Percentiles rank a stretch among this genome's conserved stretches.
These are phyloP conservation scores for Pyracantha coccinea DNA, from an alignment of 331 rosid species.

Conservation along the genomic window DNA sequence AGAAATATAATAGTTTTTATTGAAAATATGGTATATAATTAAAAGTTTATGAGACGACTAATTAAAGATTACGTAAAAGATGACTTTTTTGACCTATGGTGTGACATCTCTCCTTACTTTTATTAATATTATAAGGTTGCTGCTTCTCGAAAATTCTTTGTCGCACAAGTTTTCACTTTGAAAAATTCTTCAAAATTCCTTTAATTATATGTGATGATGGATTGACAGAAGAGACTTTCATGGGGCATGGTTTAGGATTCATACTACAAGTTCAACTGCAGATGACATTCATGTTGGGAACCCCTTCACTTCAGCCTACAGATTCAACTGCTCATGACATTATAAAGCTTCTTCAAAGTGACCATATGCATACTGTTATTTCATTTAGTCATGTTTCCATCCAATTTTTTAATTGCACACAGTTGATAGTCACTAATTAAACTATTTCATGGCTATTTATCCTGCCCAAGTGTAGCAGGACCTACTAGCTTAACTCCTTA, in stretches of 20 bases:
- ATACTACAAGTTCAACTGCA: conserved; percentile 14
- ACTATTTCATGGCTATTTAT: conserved; percentile 2
- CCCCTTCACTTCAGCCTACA: not conserved
- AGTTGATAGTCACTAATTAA: not conserved
- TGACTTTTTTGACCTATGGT: not conserved
- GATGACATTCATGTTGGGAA: conserved; percentile 11
- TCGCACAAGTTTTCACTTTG: not conserved
- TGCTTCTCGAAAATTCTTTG: not conserved
- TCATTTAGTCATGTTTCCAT: not conserved
- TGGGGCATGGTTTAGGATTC: conserved; percentile 2
- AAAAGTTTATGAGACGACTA: not conserved
- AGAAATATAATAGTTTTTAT: not conserved
- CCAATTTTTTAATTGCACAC: not conserved
- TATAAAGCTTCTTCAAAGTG: not conserved
- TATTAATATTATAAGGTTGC: not conserved
- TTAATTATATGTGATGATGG: not conserved
- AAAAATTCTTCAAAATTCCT: not conserved
- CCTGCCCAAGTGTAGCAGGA: not conserved
- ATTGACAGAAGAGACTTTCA: conserved; percentile 1
- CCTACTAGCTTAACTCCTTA: no score
- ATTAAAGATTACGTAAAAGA: not conserved
- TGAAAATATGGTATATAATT: not conserved
- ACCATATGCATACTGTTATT: not conserved
- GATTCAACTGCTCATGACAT: not conserved
- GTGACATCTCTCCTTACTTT: not conserved